Base-by-base conservation (phyloP, 805 yeast species). In the Candida ortonii region DNA sequence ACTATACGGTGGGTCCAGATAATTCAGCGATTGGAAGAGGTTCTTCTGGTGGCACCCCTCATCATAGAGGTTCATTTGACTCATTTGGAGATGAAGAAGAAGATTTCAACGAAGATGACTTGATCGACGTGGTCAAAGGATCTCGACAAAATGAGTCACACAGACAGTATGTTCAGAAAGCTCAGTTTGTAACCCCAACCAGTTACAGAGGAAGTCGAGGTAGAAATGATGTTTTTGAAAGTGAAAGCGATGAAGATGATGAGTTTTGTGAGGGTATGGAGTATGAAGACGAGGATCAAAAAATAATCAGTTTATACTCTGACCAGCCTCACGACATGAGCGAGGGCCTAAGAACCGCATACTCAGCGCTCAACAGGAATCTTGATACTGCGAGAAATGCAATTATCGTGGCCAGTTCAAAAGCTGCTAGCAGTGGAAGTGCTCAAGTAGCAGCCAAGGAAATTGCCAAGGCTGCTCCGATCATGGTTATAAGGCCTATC, bases 271-370 rank as follows among this genome's bases (percentile, higher is more conserved):
- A 54, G 16, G 49, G 54, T 16, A 32, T 36, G 3, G 55, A 51
- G 7, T 47, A 46, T 5, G 59, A 56, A 5, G 65, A 56, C 5
- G 62, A 62, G 16, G 59, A 54, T 3, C 71, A 64, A 35, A 68
- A 62, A 36, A 59, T 65, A 9, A 68, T 83, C 4, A 84, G 94
- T 61, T 66, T 84, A 14, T 87, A 88, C 57, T 86, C 95, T 1
- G 77, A 85, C 52, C 97, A 86, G 54, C 97, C 97, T 0, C 64
- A 63, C 9, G 76, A 72, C 36, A 56, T 84, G 16, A 75, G 72
- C 41, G 80, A 80, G 45, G 97, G 97, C 0, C 54, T 89, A 11
- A 70, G 68, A 39, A 69, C 71, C n/a, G 96, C 96, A 0, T 84
- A 81, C 54, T 66, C 65, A 30, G 76, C 94, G 3, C 56, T 89